Evolutionary conservation across 805 yeast species (phyloP), one percentile per base, ranked within the genome.

Genomic region (Cyberlindnera bimundalis): DNA sequence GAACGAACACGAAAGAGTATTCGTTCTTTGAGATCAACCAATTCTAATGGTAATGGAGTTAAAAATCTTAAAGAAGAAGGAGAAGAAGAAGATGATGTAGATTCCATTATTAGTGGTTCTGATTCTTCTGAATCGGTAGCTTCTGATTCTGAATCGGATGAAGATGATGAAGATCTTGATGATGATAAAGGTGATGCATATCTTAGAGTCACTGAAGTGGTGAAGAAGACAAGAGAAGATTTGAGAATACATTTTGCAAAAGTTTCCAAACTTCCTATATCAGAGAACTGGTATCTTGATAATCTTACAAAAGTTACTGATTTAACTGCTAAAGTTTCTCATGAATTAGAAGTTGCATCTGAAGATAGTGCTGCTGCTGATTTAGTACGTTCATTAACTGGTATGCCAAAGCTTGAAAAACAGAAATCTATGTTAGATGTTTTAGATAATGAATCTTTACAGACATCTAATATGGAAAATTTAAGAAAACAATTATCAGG

Each of bases 311-410:
- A 43, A 28, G 46, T 60, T 4, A 49, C 56, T 21, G 61, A 57
- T n/a, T 26, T 45, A 7, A 46, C 52, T 2, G 33, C 50, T 11
- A 45, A 40, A n/a, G 47, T 59, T 23, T 43, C 56, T 15, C 18
- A 34, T 10, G 45, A 50, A 14, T 40, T 60, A 31, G 46, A 50
- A 15, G 64, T 60, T 29, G 61, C 64, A n/a, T 68, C 70, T 3
- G 53, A 47, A 60, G 12, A 29, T 20, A 29, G 40, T 7, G 67
- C 63, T 37, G 64, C 67, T 13, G 70, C 69, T 0, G 62, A 61
- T 28, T 46, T 70, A 15, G 70, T 71, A 21, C 57, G 74, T 24
- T 58, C 68, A 0, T 48, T 70, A 18, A 70, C 76, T 0, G 74
- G 72, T 8, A 19, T 52, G 63, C 58, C 60, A 3, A 37, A 41